phyloP scores from a whole-genome alignment of 2,329 filamentous ascomycete species.

The Penicillium concentricum region DNA sequence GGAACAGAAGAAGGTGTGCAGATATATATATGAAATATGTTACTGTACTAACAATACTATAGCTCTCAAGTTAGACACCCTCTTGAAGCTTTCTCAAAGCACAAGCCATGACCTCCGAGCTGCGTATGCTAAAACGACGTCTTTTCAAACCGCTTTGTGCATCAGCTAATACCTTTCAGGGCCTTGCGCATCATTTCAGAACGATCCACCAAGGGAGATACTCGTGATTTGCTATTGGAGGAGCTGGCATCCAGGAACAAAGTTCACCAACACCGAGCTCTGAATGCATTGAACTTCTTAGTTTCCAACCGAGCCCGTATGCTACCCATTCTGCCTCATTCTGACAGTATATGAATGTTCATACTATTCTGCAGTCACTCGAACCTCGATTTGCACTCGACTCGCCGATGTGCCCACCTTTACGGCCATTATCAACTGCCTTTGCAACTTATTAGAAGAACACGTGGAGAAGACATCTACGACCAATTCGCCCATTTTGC shows the following conservation, averaged over 20 bases:
- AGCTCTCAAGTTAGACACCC: slow-evolving; percentile 63
- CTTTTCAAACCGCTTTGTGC: background rate
- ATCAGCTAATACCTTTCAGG: slow-evolving; percentile 57
- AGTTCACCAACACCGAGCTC: slow-evolving; percentile 38
- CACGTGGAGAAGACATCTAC: slow-evolving; percentile 35
- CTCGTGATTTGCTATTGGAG: slow-evolving; percentile 41
- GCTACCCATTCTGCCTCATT: slow-evolving; percentile 4
- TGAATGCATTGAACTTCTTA: slow-evolving; percentile 46
- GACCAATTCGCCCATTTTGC: slow-evolving; percentile 39
- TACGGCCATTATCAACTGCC: slow-evolving; percentile 41
- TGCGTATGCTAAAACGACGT: slow-evolving; percentile 55
- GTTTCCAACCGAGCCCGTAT: slow-evolving; percentile 41
- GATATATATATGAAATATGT: background rate
- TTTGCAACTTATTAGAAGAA: slow-evolving; percentile 43
- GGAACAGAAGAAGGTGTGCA: slow-evolving; percentile 66
- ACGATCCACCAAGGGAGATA: slow-evolving; percentile 42
- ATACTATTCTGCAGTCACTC: slow-evolving; percentile 30
- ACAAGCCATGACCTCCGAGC: slow-evolving; percentile 72
- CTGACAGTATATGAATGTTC: background rate
- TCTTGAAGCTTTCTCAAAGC: slow-evolving; percentile 66
- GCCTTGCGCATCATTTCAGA: slow-evolving; percentile 49
- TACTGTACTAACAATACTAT: slow-evolving; percentile 16
- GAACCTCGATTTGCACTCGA: slow-evolving; percentile 35
- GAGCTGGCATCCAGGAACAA: slow-evolving; percentile 43
- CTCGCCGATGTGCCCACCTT: slow-evolving; percentile 39